Base-by-base conservation (phyloP, 2,329 filamentous ascomycete genomes). In the Aspergillus neoniger region DNA sequence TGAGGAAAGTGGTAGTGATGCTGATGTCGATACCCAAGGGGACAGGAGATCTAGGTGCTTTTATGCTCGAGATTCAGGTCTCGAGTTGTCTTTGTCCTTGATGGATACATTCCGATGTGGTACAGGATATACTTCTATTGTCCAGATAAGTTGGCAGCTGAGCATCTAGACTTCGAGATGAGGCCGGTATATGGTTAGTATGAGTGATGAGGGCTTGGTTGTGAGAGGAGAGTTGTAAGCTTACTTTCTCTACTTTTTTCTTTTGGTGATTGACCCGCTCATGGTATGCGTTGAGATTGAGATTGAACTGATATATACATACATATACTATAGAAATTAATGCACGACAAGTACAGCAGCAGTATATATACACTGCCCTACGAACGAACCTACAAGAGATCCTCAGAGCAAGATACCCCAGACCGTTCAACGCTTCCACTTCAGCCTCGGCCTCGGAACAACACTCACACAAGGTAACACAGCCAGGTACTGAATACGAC, bases 401-500 rank as follows among this genome's bases (percentile, higher is more conserved):
- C 0, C 5, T 9, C 10, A 14, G 10, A 21, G 23, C 14, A 44
- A 2, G 15, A 43, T 44, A 19, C 17, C 17, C 17, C 17, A 10
- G 12, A 10, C 32, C 32, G 32, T 36, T 36, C 32, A 36, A 36
- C 32, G 32, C 25, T 28, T 28, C 25, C 0, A 12, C 28, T 36
- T 36, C 32, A 36, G 32, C 10, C 32, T 36, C 32, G 32, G 12
- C 12, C 32, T 36, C 32, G 32, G 32, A 14, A 12, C 32, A 36
- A 36, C 12, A 44, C 12, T 10, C 12, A 21, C 25, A 14, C 15
- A 15, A 50, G n/a, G 47, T 50, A n/a, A 30, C 25, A 50, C 47
- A 50, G 25, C 47, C 47, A 50, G 47, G 47, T 17, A 50, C 47
- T 50, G 47, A 50, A 30, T 50, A 49, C 44, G 47, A 50, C n/a